Base-by-base conservation (phyloP, 495 filamentous ascomycete species). In the Penicillium canescens region DNA sequence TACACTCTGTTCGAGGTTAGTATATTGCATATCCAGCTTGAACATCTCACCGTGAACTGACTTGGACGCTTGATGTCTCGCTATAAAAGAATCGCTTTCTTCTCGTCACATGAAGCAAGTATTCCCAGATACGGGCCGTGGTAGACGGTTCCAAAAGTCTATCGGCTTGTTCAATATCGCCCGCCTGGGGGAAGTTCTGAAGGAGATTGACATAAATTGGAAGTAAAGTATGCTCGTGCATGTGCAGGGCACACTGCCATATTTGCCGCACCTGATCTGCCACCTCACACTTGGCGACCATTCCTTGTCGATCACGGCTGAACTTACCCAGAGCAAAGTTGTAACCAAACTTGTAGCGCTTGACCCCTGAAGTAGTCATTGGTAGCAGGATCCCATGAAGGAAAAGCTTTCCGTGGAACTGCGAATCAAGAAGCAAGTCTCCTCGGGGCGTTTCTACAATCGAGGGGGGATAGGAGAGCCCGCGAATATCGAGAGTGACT, bases 121-220 rank as follows among this genome's bases (percentile, higher is more conserved):
- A 20, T 42, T 58, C 49, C 55, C 55, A 58, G 24, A 58, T 54
- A 26, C 53, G 33, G 26, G 18, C 14, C 36, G 28, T 59, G 35
- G 44, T 50, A 21, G 28, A 38, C 10, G 36, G 39, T 14, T 46
- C 56, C 18, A 59, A 38, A 18, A 59, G 56, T 20, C 42, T 23
- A 14, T 63, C 40, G 11, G 56, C 51, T 6, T 38, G 26, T 12
- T 55, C 40, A 26, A 59, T 35, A 14, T 65, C 65, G 26, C 24
- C 47, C 13, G 40, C 20, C n/a, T 14, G 44, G 14, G 43, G 56
- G 18, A 54, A 59, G 14, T 54, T 44, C 36, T 44, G 31, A 10
- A 66, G 57, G 42, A 68, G 50, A 33, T 57, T 56, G n/a, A 57
- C 44, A 46, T 65, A 68, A 28, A 56, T 49, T 11, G 36, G 36